Evolutionary conservation across 306 rosid species (phyloP).

Genomic region (Cajanus cajan): DNA sequence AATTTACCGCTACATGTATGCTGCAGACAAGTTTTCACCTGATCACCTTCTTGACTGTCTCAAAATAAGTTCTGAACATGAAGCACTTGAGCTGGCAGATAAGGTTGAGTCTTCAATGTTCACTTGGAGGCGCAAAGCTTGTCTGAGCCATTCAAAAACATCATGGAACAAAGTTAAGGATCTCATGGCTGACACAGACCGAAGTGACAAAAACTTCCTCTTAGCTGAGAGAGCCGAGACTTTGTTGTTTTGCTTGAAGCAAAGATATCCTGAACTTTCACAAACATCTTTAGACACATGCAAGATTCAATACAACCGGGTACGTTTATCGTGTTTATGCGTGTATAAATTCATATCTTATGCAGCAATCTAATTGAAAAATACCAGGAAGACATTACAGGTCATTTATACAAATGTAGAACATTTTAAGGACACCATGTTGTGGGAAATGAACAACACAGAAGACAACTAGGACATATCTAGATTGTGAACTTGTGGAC

Average conservation of each 20-base stretch:
- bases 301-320: constrained; percentile 89
- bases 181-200: constrained; percentile 62
- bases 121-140: constrained; percentile 94
- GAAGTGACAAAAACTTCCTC: constrained; percentile 64
- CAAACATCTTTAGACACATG: constrained; percentile 88
- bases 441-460: neutral
- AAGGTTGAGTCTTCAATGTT: constrained; percentile 89
- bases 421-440: neutral
- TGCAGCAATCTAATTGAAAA: neutral
- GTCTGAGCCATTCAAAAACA: constrained; percentile 75
- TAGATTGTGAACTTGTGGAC: neutral
- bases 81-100: constrained; percentile 88
- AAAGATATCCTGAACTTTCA: constrained; percentile 86
- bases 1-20: constrained; percentile 63
- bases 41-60: constrained; percentile 64
- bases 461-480: neutral
- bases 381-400: neutral
- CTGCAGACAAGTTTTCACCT: constrained; percentile 70
- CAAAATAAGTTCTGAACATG: constrained; percentile 77
- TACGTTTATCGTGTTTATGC: constrained; percentile 36
- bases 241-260: constrained; percentile 72
- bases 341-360: constrained; percentile 1
- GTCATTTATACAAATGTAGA: neutral
- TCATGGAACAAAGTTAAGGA: constrained; percentile 93
- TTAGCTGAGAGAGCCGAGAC: constrained; percentile 89